Percentiles rank a stretch among this genome's conserved stretches.
These are phyloP conservation scores for Oryza longistaminata DNA, from an alignment of 176 grass and related monocot genomes.

Conservation along the genomic window DNA sequence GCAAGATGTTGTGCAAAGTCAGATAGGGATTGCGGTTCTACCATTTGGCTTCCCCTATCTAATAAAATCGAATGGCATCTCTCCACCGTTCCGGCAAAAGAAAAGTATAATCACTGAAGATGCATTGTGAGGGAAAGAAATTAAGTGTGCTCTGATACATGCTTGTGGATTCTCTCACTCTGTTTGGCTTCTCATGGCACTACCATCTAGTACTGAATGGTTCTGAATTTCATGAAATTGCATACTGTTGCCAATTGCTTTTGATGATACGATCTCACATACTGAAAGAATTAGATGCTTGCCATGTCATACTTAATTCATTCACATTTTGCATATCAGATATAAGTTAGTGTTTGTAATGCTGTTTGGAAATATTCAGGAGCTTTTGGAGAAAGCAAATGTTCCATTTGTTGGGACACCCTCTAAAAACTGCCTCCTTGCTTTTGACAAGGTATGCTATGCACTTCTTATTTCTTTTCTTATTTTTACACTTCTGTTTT, in stretches of 20 bases:
- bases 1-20: too few relatives aligned
- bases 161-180: background rate
- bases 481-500: background rate
- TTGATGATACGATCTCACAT: background rate
- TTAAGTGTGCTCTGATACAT: background rate
- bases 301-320: background rate
- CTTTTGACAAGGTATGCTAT: slow-evolving; percentile 82
- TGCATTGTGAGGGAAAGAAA: background rate
- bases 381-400: slow-evolving; percentile 81
- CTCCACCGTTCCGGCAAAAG: too few relatives aligned
- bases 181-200: background rate
- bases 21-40: too few relatives aligned
- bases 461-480: background rate
- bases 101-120: background rate
- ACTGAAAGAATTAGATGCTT: background rate
- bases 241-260: background rate
- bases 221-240: background rate
- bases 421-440: slow-evolving; percentile 55
- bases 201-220: background rate
- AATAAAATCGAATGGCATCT: too few relatives aligned
- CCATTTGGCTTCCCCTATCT: too few relatives aligned
- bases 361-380: slow-evolving; percentile 46
- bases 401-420: slow-evolving; percentile 81
- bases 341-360: background rate
- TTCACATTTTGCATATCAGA: background rate